Evolutionary conservation across 495 filamentous ascomycete species (phyloP).

Genomic region (Ramalina peruviana): DNA sequence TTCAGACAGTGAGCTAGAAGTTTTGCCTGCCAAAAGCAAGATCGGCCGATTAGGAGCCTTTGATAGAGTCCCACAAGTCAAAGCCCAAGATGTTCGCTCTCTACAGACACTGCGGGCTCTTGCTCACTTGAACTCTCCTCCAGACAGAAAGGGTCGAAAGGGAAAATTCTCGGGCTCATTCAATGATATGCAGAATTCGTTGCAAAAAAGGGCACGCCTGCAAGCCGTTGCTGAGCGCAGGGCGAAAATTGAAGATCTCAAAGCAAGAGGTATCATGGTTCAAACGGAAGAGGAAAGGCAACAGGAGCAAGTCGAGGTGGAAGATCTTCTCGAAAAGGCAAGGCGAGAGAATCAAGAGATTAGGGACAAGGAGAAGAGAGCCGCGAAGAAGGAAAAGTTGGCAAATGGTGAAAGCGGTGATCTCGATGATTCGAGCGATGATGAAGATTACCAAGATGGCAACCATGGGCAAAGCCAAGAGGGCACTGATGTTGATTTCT

Average conservation of each 20-base stretch:
- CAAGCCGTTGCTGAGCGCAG: constrained; percentile 72
- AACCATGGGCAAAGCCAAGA: constrained; percentile 20
- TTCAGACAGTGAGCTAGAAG: constrained; percentile 56
- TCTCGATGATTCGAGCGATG: constrained; percentile 36
- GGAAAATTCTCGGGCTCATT: constrained; percentile 41
- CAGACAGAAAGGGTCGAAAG: constrained; percentile 30
- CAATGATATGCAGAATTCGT: constrained; percentile 50
- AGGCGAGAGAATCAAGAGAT: constrained; percentile 69
- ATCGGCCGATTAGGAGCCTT: constrained; percentile 43
- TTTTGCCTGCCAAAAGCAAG: constrained; percentile 33
- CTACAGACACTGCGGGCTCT: constrained; percentile 56
- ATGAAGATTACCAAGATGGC: constrained; percentile 48
- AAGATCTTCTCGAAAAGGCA: constrained; percentile 76
- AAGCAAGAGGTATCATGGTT: constrained; percentile 65
- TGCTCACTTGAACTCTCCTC: constrained; percentile 57
- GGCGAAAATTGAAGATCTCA: constrained; percentile 61
- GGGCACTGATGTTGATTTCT: constrained; percentile 39
- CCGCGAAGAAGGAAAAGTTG: constrained; percentile 46
- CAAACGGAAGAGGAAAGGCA: constrained; percentile 77
- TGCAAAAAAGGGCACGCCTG: constrained; percentile 56
- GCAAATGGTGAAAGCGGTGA: constrained; percentile 33
- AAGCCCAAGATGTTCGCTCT: constrained; percentile 45
- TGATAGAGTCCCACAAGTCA: constrained; percentile 46
- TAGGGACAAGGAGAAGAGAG: constrained; percentile 57
- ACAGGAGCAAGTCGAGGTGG: constrained; percentile 64